These are phyloP conservation scores for Coccomyxa sp. DNA, from an alignment of 139 green algal species.

Conservation along the genomic window DNA sequence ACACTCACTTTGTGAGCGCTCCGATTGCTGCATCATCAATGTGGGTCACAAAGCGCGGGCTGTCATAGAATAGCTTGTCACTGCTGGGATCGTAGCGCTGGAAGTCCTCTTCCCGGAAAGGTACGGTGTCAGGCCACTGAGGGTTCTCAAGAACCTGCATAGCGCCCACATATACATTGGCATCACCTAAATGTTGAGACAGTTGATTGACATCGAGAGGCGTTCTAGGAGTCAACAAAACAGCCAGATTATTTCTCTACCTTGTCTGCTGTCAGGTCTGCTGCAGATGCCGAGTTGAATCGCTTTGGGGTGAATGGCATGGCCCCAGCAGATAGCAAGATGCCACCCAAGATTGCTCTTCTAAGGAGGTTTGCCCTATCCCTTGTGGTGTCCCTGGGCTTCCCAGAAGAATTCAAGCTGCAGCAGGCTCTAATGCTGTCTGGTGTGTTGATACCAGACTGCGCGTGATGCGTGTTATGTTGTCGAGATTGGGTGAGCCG, in stretches of 20 bases:
- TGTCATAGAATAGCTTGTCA: slow-evolving; percentile 63
- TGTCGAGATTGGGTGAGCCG: too few relatives aligned
- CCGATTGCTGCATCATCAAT: slow-evolving; percentile 89
- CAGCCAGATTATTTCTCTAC: neutral
- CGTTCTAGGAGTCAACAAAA: neutral
- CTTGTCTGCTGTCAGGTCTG: neutral
- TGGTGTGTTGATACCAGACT: too few relatives aligned
- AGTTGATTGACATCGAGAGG: neutral
- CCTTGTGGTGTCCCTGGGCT: too few relatives aligned
- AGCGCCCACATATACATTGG: neutral
- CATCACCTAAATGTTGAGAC: neutral
- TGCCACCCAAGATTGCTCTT: neutral
- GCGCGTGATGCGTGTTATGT: too few relatives aligned
- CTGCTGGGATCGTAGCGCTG: slow-evolving; percentile 38
- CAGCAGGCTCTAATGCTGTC: too few relatives aligned
- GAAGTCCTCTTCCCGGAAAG: slow-evolving; percentile 66
- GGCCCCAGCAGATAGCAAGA: neutral
- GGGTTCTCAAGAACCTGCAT: slow-evolving; percentile 63
- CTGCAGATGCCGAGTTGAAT: neutral
- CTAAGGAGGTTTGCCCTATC: too few relatives aligned
- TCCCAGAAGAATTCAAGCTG: too few relatives aligned
- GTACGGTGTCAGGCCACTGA: slow-evolving; percentile 64
- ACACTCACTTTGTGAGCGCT: slow-evolving; percentile 68
- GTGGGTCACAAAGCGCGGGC: slow-evolving; percentile 86
- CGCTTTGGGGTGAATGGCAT: neutral